Evolutionary conservation across 305 asterid genomes (phyloP).

Genomic region (Caryopteris hybrid): DNA sequence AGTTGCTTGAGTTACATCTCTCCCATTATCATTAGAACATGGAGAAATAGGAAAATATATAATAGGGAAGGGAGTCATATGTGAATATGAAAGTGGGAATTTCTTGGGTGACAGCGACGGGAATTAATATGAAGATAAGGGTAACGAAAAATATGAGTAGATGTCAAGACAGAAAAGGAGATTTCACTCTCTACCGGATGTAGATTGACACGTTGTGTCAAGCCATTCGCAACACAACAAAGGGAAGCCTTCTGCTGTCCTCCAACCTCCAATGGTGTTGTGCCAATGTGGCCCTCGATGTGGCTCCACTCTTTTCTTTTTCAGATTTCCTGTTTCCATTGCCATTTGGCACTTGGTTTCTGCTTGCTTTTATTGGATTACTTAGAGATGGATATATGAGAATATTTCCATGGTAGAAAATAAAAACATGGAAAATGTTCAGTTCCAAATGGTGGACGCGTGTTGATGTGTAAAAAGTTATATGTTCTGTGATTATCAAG

Average conservation of each 20-base stretch:
- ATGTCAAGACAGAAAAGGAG: slow-evolving; percentile 17
- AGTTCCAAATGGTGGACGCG: too few relatives aligned
- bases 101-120: slow-evolving; percentile 17
- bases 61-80: too few relatives aligned
- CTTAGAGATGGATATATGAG: background rate
- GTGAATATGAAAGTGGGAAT: slow-evolving; percentile 3
- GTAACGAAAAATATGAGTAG: slow-evolving; percentile 3
- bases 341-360: slow-evolving; percentile 26
- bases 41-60: too few relatives aligned
- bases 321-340: background rate
- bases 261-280: background rate
- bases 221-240: too few relatives aligned
- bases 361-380: background rate
- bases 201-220: slow-evolving; percentile 31
- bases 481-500: too few relatives aligned
- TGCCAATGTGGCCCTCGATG: slow-evolving; percentile 25
- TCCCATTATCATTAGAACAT: too few relatives aligned
- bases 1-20: too few relatives aligned
- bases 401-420: too few relatives aligned
- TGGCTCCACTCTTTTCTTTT: slow-evolving; percentile 22
- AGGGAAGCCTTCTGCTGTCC: slow-evolving; percentile 28
- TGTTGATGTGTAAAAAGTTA: too few relatives aligned
- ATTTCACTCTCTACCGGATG: slow-evolving; percentile 6
- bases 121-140: slow-evolving; percentile 26
- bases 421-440: too few relatives aligned